phyloP scores from a whole-genome alignment of 331 rosid genomes.

The Malus hybrid region DNA sequence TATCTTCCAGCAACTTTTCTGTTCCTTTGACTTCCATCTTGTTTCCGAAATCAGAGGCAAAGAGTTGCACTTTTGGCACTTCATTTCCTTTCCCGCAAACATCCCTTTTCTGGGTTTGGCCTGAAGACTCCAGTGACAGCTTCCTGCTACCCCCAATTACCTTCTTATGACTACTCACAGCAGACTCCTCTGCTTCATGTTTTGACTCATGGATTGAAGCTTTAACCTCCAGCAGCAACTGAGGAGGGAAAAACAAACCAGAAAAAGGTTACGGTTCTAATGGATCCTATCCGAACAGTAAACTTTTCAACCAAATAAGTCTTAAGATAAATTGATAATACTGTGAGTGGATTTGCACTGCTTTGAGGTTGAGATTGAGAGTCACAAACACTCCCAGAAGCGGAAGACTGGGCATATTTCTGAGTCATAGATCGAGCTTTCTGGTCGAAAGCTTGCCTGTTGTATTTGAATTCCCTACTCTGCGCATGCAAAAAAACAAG shows the following conservation, averaged over 20 bases:
- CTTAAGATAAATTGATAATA: not conserved
- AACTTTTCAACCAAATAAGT: not conserved
- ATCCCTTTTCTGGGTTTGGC: not conserved
- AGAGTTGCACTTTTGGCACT: not conserved
- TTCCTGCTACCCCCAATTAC: slow-evolving; percentile 15
- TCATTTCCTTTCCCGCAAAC: slow-evolving; percentile 2
- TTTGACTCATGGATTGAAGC: not conserved
- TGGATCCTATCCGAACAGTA: not conserved
- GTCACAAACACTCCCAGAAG: slow-evolving; percentile 11
- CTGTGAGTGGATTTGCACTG: slow-evolving; percentile 1
- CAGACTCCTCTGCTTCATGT: not conserved
- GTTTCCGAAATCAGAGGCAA: not conserved
- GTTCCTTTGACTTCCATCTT: slow-evolving; percentile 14
- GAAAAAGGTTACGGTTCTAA: not conserved
- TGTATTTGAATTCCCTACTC: slow-evolving; percentile 37
- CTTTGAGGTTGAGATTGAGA: not conserved
- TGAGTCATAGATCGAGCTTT: slow-evolving; percentile 33
- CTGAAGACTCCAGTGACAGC: slow-evolving; percentile 12
- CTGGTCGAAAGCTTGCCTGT: slow-evolving; percentile 32
- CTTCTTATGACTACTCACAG: slow-evolving; percentile 12
- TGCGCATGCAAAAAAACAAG: not conserved
- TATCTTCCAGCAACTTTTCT: not conserved
- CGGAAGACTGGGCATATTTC: slow-evolving; percentile 25
- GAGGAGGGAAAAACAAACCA: not conserved
- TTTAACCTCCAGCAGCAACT: slow-evolving; percentile 15